Evolutionary conservation across 108 stramenopile species (phyloP), one percentile per base, ranked within the genome.

Genomic region (Skeletonema marinoi): DNA sequence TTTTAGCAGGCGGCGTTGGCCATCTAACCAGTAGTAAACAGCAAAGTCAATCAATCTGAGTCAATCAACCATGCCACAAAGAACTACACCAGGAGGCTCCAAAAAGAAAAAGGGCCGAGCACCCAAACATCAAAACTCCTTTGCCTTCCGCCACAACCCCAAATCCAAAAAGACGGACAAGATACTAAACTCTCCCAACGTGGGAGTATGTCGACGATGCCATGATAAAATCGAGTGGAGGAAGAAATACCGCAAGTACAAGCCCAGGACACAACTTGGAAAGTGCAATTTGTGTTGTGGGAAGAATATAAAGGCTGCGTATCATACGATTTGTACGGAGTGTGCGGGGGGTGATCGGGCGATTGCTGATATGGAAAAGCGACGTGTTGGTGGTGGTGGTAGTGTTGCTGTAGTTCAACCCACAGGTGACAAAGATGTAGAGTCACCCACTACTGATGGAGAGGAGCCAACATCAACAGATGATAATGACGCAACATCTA

Each of bases 191-290:
- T 87, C 83, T n/a, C 92, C 93, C 19, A 97, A 94, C 77, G 73
- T 87, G 16, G 97, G 97, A n/a, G 88, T 96, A 10, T 98, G 98
- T 82, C 73, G 86, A 21, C 72, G 94, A 8, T 98, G 98, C 74
- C 77, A 93, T 44, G 97, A 98, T 8, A 97, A 98, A 88, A 94
- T 97, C 66, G 96, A 96, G 69, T 96, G 96, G 96, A 62, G 91
- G 60, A 96, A 96, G 72, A 87, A 93, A 70, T 96, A 94, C 82
- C 88, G 96, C 68, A 96, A 96, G 80, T 96, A 96, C 89, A 96
- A 93, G 77, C 92, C 96, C 33, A 51, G 82, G 46, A 91, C 92
- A 32, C 89, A 89, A 69, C 91, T 89, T 3, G 82, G 87, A 31
- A 94, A 89, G 64, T 96, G 96, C 82, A 93, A 94, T 69, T 50